Evolutionary conservation across 108 stramenopile genomes (phyloP).

Genomic region (Skeletonema menzelii): DNA sequence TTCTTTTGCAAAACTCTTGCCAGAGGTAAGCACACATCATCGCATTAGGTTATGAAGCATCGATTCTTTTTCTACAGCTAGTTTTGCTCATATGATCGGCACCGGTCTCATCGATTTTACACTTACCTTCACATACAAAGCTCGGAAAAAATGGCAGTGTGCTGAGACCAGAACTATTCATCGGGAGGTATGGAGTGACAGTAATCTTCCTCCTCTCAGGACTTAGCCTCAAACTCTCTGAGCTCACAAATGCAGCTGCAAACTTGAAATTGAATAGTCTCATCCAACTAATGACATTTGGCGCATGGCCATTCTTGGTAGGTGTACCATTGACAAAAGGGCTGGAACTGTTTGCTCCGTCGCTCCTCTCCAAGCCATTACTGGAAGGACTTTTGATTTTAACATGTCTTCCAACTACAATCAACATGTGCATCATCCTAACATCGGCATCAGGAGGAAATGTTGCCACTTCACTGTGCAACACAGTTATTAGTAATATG

Average conservation of each 20-base stretch:
- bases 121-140: background rate
- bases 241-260: conserved; percentile 64
- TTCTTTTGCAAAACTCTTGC: conserved; percentile 58
- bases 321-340: conserved; percentile 66
- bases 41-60: too few relatives aligned
- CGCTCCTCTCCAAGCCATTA: conserved; percentile 56
- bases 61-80: too few relatives aligned
- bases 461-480: conserved; percentile 84
- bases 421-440: conserved; percentile 93
- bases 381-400: conserved; percentile 77
- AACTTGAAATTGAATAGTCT: conserved; percentile 78
- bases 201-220: conserved; percentile 88
- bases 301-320: conserved; percentile 75
- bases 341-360: conserved; percentile 43
- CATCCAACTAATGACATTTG: conserved; percentile 71
- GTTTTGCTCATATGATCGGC: background rate
- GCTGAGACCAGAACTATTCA: conserved; percentile 77
- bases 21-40: conserved; percentile 34
- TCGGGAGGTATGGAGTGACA: conserved; percentile 85
- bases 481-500: conserved; percentile 89
- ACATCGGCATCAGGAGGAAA: conserved; percentile 81
- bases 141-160: conserved; percentile 75
- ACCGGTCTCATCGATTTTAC: too few relatives aligned
- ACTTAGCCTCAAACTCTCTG: conserved; percentile 69
- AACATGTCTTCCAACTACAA: conserved; percentile 89